Evolutionary conservation across 768 basidiomycete genomes (phyloP), one percentile per base, ranked within the genome.

Genomic region (Auricularia cornea): DNA sequence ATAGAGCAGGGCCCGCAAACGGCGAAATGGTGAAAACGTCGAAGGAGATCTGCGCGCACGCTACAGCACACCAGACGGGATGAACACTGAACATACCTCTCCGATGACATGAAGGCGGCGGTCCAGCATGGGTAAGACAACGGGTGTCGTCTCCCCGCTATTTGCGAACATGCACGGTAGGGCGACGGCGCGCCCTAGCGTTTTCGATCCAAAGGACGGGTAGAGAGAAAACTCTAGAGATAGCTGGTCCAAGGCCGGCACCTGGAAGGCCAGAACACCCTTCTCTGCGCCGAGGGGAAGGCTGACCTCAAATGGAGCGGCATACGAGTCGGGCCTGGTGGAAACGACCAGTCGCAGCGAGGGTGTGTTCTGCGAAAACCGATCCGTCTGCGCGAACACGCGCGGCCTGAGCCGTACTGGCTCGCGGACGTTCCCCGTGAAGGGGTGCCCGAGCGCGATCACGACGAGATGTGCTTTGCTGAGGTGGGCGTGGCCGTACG

Each of bases 301-400:
- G 28, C 92, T 86, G 62, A 98, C 85, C 33, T 86, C 93, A 70
- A 94, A 94, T 8, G 97, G 95, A 3, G 92, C 91, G 16, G 93
- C 87, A 62, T 87, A 87, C 51, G 87, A 86, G 59, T 90, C 89
- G 33, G 88, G 86, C 65, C 87, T 86, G 11, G 93, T 88, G 3
- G 95, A 94, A 82, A 99, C 92, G 63, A 98, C 94, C 67, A 99
- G 81, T 74, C 97, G 98, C 68, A 99, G 81, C 6, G 94, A 90
- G 2, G 92, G 88, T 26, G 65, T 62, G 23, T 8, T 28, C 31
- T 61, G 59, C n/a, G 16, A 52, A 41, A 41, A 52, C 38, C 62
- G 63, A 12, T 56, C 59, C 16, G 40, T 51, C 30, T 59, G 32
- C 60, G 18, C 33, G 18, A 62, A 51, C 14, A 28, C 16, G 12